Evolutionary conservation across 805 yeast genomes (phyloP).

Genomic region (Hanseniaspora osmophila): DNA sequence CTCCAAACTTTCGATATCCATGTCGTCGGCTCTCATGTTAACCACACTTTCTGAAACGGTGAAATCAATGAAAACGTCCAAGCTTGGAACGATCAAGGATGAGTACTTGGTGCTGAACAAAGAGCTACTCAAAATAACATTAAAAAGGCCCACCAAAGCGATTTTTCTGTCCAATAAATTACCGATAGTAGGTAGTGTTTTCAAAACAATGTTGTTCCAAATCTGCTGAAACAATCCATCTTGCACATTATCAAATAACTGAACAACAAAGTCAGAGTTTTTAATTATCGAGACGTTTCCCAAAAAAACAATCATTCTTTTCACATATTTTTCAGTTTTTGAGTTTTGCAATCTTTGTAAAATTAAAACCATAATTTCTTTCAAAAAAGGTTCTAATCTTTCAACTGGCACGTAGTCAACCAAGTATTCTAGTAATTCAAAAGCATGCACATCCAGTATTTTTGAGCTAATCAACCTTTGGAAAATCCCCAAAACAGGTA

Average conservation of each 20-base stretch:
- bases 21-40: constrained; percentile 24
- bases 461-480: constrained; percentile 83
- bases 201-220: constrained; percentile 26
- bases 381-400: constrained; percentile 38
- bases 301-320: constrained; percentile 53
- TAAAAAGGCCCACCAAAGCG: constrained; percentile 35
- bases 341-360: constrained; percentile 69
- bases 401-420: constrained; percentile 40
- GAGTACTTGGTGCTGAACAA: constrained; percentile 30
- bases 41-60: constrained; percentile 26
- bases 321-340: constrained; percentile 68
- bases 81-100: constrained; percentile 27
- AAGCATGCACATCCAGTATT: constrained; percentile 66
- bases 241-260: constrained; percentile 58
- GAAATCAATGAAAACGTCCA: constrained; percentile 30
- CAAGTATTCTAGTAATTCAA: constrained; percentile 67
- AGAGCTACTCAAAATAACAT: constrained; percentile 25
- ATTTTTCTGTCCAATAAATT: constrained; percentile 44
- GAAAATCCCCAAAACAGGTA: constrained; percentile 89
- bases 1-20: constrained; percentile 37
- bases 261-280: constrained; percentile 38
- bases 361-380: constrained; percentile 61
- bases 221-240: constrained; percentile 38
- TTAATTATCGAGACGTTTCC: constrained; percentile 35
- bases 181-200: constrained; percentile 32